A percentile compares a stretch with the other conserved stretches of the same genome.
phyloP scores from a whole-genome alignment of 2,329 filamentous ascomycete genomes.

The Diaporthe destruens region DNA sequence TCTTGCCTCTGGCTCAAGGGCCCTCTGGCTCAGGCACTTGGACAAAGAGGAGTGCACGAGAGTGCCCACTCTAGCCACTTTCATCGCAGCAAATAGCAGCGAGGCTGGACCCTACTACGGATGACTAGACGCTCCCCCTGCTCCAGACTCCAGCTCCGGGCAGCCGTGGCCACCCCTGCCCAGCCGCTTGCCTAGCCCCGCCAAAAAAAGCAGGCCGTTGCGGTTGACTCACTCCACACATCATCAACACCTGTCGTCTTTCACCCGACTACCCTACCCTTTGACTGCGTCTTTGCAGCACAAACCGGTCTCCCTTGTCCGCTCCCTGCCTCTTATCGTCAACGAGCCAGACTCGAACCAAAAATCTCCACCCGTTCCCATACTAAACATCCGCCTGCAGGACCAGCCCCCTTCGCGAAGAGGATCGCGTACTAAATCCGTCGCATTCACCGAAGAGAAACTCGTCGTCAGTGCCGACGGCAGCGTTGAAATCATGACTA shows the following conservation, averaged over 20 bases:
- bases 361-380: constrained; percentile 3
- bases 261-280: constrained; percentile 18
- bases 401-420: constrained; percentile 67
- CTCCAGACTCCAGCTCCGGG: constrained; percentile 14
- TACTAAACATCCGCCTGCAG: constrained; percentile 44
- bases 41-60: constrained; percentile 7
- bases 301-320: neutral
- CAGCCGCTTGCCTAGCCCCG: constrained; percentile 31
- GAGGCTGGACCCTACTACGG: neutral
- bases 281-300: constrained; percentile 5
- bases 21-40: neutral
- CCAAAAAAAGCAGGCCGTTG: constrained; percentile 40
- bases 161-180: constrained; percentile 28
- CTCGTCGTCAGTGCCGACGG: constrained; percentile 92
- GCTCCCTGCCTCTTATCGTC: neutral
- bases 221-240: constrained; percentile 39
- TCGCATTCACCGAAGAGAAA: constrained; percentile 90
- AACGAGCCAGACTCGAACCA: constrained; percentile 30
- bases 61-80: constrained; percentile 17
- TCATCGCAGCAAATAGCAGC: neutral
- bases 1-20: too few species aligned
- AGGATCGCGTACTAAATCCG: constrained; percentile 81
- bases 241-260: constrained; percentile 38
- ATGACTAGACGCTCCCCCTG: constrained; percentile 15
- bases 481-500: constrained; percentile 81